A percentile compares a stretch with the other conserved stretches of the same genome.
These are phyloP conservation scores for Pleurotus ostreatus DNA, from an alignment of 768 basidiomycete species.

Conservation along the genomic window DNA sequence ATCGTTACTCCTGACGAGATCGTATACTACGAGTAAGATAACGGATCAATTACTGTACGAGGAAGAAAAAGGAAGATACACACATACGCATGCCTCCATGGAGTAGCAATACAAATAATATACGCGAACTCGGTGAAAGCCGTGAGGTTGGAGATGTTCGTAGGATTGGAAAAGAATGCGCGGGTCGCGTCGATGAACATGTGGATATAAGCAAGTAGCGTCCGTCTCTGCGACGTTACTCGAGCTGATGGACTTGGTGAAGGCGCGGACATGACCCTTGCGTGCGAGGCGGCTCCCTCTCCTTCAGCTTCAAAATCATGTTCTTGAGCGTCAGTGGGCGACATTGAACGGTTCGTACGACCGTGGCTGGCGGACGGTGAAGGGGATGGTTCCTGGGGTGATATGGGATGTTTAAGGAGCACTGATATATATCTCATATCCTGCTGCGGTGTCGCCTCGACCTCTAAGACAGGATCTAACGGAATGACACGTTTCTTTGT, in stretches of 20 bases:
- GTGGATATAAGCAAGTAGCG: too few species aligned
- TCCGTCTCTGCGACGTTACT: too few species aligned
- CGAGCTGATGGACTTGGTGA: too few species aligned
- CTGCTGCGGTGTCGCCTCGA: constrained; percentile 36
- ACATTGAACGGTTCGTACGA: too few species aligned
- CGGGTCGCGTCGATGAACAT: not conserved
- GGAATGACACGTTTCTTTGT: constrained; percentile 19
- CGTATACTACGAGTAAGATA: not conserved
- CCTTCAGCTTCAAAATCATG: too few species aligned
- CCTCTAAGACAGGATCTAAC: constrained; percentile 39
- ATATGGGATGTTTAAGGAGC: constrained; percentile 44
- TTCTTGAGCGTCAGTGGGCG: too few species aligned
- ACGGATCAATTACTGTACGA: not conserved
- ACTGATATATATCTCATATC: constrained; percentile 49
- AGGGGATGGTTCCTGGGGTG: constrained; percentile 29
- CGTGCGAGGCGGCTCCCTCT: too few species aligned
- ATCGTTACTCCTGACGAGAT: constrained; percentile 19
- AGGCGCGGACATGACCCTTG: too few species aligned
- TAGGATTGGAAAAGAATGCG: constrained; percentile 56
- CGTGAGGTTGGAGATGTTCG: constrained; percentile 55
- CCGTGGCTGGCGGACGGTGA: constrained; percentile 18
- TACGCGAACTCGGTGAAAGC: constrained; percentile 50
- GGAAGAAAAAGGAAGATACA: constrained; percentile 12
- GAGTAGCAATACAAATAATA: constrained; percentile 47
- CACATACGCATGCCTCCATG: constrained; percentile 47